Evolutionary conservation across 2,329 filamentous ascomycete genomes (phyloP).

Genomic region (Alternaria sp.): DNA sequence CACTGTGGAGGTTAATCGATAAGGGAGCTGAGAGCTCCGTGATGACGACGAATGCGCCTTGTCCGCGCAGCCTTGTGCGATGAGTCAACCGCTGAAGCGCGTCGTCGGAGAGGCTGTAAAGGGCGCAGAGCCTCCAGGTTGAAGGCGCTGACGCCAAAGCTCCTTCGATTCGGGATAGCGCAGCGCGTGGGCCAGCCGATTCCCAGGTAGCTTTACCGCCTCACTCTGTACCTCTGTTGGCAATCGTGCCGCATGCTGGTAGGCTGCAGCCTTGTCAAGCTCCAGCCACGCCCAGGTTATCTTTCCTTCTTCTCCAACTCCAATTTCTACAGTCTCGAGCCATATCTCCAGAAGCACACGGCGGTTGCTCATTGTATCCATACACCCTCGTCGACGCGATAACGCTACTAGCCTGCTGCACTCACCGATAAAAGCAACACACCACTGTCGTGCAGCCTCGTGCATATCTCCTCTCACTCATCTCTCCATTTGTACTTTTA

Average conservation of each 20-base stretch:
- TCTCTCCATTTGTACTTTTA: slow-evolving; percentile 5
- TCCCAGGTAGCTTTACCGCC: slow-evolving; percentile 31
- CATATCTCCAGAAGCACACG: neutral
- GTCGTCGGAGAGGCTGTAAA: slow-evolving; percentile 3
- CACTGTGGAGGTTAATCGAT: slow-evolving; percentile 25
- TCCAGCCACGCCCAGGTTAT: slow-evolving; percentile 30
- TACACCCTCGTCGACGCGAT: neutral
- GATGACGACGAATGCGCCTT: slow-evolving; percentile 3
- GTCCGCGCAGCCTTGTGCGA: slow-evolving; percentile 14
- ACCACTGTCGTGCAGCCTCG: slow-evolving; percentile 16
- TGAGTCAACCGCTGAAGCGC: slow-evolving; percentile 12
- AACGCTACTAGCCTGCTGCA: slow-evolving; percentile 4
- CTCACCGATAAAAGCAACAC: slow-evolving; percentile 15
- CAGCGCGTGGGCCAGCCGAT: slow-evolving; percentile 21
- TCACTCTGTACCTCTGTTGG: slow-evolving; percentile 24
- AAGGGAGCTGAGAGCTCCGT: slow-evolving; percentile 17
- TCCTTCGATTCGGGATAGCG: slow-evolving; percentile 17
- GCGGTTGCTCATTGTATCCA: neutral
- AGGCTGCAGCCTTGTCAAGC: slow-evolving; percentile 28
- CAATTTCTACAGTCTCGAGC: neutral
- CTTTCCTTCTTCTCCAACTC: slow-evolving; percentile 2
- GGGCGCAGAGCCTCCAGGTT: slow-evolving; percentile 16
- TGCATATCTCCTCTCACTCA: slow-evolving; percentile 10
- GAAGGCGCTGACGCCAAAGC: slow-evolving; percentile 10
- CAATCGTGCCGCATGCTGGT: slow-evolving; percentile 24